These are phyloP conservation scores for Paramecium sonneborni DNA, from an alignment of 73 alveolate genomes.

Conservation along the genomic window DNA sequence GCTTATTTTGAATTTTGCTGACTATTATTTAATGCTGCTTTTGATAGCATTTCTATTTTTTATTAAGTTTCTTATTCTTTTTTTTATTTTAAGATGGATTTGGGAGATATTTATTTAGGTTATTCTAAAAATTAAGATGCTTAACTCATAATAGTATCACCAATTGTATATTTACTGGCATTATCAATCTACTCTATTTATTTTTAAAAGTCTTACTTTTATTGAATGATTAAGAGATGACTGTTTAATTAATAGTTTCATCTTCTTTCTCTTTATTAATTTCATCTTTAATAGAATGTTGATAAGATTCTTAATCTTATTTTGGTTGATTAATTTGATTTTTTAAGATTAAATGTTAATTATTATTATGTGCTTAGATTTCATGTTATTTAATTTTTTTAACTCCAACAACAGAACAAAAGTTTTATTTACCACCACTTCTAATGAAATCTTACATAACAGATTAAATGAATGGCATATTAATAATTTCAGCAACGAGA, in stretches of 20 bases:
- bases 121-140: neutral
- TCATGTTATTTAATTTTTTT: slow-evolving; percentile 24
- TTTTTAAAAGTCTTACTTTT: neutral
- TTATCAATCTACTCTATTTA: slow-evolving; percentile 10
- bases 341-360: neutral
- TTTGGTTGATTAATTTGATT: neutral
- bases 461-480: slow-evolving; percentile 16
- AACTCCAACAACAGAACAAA: slow-evolving; percentile 1
- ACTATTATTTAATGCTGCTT: neutral
- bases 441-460: slow-evolving; percentile 48
- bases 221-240: neutral
- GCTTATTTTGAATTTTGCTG: neutral
- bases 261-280: neutral
- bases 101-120: neutral
- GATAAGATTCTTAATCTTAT: neutral
- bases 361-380: neutral
- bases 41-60: neutral
- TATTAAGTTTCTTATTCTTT: slow-evolving; percentile 24
- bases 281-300: neutral
- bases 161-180: slow-evolving; percentile 3
- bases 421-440: slow-evolving; percentile 21
- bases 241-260: neutral
- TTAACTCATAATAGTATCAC: slow-evolving; percentile 9
- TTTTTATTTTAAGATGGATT: neutral
- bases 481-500: slow-evolving; percentile 3